Evolutionary conservation across 495 filamentous ascomycete species (phyloP), one percentile per base, ranked within the genome.

Genomic region (Penicillium simplicissimum): DNA sequence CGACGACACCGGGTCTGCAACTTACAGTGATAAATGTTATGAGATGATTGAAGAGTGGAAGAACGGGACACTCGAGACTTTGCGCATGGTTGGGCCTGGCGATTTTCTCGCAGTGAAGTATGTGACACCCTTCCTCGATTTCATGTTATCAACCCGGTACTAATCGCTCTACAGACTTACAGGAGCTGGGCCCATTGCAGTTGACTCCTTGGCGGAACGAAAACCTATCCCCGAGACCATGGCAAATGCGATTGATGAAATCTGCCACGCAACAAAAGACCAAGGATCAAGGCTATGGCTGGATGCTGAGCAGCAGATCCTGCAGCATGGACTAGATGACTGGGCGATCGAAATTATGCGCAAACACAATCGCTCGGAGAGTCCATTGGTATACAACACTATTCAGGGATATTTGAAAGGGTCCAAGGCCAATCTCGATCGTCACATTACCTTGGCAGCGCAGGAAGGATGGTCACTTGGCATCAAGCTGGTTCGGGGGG

Each of bases 41-140:
- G 78, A 78, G 37, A 85, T 89, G 59, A 81, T 93, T 43, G 76
- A 75, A 21, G 76, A 80, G 19, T 95, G 90, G 90, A 82, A 82
- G 23, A 74, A 81, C n/a, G 88, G 90, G 1, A 88, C 87, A 9
- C 59, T 91, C 47, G 83, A 87, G 58, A 92, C 90, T 0, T 82
- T 96, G 10, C 71, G 76, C 3, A 83, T 93, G 72, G 79, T 87
- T 1, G 75, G 76, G 11, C 74, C 80, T 0, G 88, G 87, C 7
- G 91, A 95, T 61, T 93, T 90, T 67, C 84, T 95, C 13, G 91
- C 88, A 0, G 73, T 96, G 48, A 96, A 96, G 78, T 86, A 75
- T 65, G 79, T 65, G 6, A 40, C 37, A 9, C 14, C 0, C 42
- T 15, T 10, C 40, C 4, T 15, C 5, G 11, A n/a, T 25, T 40